Conservation (phyloP, 768 basidiomycete species). For the Russula dissimulans region DNA sequence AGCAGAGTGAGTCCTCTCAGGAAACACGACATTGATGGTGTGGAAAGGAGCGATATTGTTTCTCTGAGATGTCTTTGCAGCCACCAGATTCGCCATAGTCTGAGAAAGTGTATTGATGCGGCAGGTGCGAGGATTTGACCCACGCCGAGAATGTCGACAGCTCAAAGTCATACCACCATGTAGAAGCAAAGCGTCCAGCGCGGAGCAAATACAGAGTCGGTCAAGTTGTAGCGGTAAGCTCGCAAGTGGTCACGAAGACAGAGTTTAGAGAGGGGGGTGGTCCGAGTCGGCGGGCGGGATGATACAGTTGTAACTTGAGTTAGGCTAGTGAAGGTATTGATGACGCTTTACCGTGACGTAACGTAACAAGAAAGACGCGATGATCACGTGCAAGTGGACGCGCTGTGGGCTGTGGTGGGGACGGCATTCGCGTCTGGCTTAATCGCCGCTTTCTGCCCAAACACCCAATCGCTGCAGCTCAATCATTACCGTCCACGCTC, state of each 20-base stretch:
- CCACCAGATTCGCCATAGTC: neutral
- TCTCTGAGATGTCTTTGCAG: neutral
- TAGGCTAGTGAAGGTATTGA: neutral
- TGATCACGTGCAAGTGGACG: constrained; percentile 2
- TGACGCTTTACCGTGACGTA: neutral
- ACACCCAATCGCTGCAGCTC: too few relatives aligned
- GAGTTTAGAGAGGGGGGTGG: neutral
- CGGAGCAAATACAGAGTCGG: neutral
- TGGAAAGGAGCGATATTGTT: constrained; percentile 2
- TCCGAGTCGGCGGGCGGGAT: neutral
- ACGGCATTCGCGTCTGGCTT: too few relatives aligned
- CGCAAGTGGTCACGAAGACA: neutral
- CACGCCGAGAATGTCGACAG: constrained; percentile 4
- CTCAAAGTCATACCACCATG: constrained; percentile 9
- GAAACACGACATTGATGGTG: constrained; percentile 12
- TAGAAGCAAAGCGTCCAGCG: constrained; percentile 14
- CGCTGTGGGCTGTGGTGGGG: too few relatives aligned
- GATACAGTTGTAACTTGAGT: too few relatives aligned
- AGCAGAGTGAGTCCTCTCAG: constrained; percentile 5
- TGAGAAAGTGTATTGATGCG: neutral
- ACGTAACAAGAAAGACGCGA: too few relatives aligned
- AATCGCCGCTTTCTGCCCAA: too few relatives aligned
- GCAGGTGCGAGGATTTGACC: neutral
- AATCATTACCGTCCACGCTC: neutral
- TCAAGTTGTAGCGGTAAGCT: neutral